These are phyloP conservation scores for Heracleum sosnowskyi DNA, from an alignment of 129 eudicot species.

Conservation along the genomic window DNA sequence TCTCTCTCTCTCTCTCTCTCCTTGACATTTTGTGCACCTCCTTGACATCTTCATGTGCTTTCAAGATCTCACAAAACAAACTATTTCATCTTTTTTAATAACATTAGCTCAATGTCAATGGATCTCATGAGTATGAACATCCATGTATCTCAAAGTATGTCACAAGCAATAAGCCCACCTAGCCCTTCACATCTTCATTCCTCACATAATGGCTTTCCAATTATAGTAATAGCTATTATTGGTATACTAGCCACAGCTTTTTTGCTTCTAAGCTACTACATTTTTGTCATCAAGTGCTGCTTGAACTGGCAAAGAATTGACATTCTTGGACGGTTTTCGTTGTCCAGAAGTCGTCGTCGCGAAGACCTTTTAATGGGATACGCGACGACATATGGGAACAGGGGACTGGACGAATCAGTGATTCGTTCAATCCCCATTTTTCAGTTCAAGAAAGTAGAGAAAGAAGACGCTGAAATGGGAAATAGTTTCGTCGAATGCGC, in stretches of 20 bases:
- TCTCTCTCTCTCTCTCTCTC: conserved; percentile 22
- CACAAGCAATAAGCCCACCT: conserved; percentile 28
- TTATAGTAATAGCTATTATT: conserved; percentile 65
- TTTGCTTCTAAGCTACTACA: conserved; percentile 68
- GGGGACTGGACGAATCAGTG: conserved; percentile 64
- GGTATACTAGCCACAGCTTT: conserved; percentile 78
- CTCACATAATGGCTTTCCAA: conserved; percentile 51
- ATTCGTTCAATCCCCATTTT: conserved; percentile 75
- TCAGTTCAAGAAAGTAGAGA: conserved; percentile 29
- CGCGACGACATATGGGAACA: conserved; percentile 24
- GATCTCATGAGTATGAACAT: conserved; percentile 13
- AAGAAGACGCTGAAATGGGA: conserved; percentile 9
- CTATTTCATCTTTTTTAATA: conserved; percentile 16
- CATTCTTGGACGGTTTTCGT: conserved; percentile 50
- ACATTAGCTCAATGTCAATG: conserved; percentile 13
- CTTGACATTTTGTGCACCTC: conserved; percentile 16
- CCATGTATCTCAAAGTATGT: conserved; percentile 13
- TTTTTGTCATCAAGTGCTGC: conserved; percentile 91
- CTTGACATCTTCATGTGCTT: conserved; percentile 24
- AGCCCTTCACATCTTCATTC: conserved; percentile 21
- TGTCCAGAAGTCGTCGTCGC: conserved; percentile 33
- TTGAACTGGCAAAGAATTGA: conserved; percentile 71
- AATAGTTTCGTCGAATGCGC: conserved; percentile 44
- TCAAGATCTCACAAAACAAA: conserved; percentile 38
- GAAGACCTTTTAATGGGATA: conserved; percentile 20